These are phyloP conservation scores for Rhizopogon vulgaris DNA, from an alignment of 768 basidiomycete genomes.

Conservation along the genomic window DNA sequence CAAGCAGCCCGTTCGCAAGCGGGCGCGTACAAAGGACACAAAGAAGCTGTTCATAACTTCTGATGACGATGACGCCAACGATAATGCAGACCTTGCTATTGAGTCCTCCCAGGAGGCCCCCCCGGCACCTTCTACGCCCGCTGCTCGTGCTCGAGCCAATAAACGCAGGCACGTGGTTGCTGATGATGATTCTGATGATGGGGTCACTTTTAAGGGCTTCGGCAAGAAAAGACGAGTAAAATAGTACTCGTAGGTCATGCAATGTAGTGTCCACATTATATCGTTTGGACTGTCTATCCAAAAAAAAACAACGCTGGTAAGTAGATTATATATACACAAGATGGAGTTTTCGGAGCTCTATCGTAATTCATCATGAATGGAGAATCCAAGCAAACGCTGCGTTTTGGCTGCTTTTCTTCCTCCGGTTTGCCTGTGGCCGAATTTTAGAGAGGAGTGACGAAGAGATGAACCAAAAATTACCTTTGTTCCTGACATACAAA, in stretches of 20 bases:
- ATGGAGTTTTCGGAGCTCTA: slow-evolving; percentile 2
- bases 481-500: slow-evolving; percentile 97
- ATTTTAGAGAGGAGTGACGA: slow-evolving; percentile 2
- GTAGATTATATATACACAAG: background rate
- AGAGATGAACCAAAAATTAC: slow-evolving; percentile 26
- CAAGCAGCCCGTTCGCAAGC: slow-evolving; percentile 15
- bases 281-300: background rate
- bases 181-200: slow-evolving; percentile 71
- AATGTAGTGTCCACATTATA: background rate
- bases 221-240: slow-evolving; percentile 23
- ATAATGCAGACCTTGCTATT: background rate
- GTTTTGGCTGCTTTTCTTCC: slow-evolving; percentile 88
- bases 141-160: slow-evolving; percentile 8
- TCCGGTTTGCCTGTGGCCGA: slow-evolving; percentile 60
- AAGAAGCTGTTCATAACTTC: slow-evolving; percentile 49
- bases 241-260: background rate
- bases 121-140: background rate
- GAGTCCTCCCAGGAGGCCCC: background rate
- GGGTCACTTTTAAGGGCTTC: slow-evolving; percentile 64
- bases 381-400: slow-evolving; percentile 78
- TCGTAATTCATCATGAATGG: slow-evolving; percentile 66
- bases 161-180: slow-evolving; percentile 34
- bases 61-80: slow-evolving; percentile 32
- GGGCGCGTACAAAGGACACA: slow-evolving; percentile 23
- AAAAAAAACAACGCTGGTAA: background rate